phyloP scores from a whole-genome alignment of 441 rosid species.

The Brassica hybrid region DNA sequence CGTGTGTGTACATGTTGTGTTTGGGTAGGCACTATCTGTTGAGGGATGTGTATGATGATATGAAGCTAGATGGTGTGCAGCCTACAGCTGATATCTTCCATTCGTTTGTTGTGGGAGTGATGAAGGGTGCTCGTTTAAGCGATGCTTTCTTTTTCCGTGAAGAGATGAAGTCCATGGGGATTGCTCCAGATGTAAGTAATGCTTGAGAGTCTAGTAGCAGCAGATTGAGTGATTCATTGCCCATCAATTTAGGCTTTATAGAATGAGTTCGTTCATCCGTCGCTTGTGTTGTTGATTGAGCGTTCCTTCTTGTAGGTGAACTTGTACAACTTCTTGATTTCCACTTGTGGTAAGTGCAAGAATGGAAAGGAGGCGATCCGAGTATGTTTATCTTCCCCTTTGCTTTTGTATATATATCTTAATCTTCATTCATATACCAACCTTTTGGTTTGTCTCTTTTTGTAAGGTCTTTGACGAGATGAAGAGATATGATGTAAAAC shows the following conservation, averaged over 20 bases:
- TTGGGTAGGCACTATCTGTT: slow-evolving; percentile 66
- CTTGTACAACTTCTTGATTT: slow-evolving; percentile 83
- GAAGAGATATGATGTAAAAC: slow-evolving; percentile 90
- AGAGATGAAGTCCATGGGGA: slow-evolving; percentile 87
- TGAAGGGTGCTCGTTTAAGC: slow-evolving; percentile 86
- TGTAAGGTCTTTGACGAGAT: slow-evolving; percentile 86
- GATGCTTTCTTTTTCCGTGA: slow-evolving; percentile 85
- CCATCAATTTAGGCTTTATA: not conserved
- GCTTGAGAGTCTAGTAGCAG: slow-evolving; percentile 5
- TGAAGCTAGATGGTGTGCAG: slow-evolving; percentile 94
- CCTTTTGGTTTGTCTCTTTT: slow-evolving; percentile 23
- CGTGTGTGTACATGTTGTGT: not conserved
- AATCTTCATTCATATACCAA: not conserved
- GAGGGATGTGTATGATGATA: slow-evolving; percentile 91
- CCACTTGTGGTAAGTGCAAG: slow-evolving; percentile 91
- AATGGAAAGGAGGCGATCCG: slow-evolving; percentile 70
- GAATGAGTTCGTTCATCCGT: no score
- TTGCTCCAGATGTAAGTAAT: slow-evolving; percentile 93
- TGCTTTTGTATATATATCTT: not conserved
- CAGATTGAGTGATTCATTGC: slow-evolving; percentile 1
- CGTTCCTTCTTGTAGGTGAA: slow-evolving; percentile 53
- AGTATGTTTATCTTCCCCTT: slow-evolving; percentile 47
- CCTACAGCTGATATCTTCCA: slow-evolving; percentile 79
- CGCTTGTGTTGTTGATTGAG: slow-evolving; percentile 28
- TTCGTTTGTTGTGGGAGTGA: slow-evolving; percentile 78